Percentiles rank a stretch among this genome's conserved stretches.
phyloP scores from a whole-genome alignment of 495 filamentous ascomycete genomes.

The Penicillium arizonense region DNA sequence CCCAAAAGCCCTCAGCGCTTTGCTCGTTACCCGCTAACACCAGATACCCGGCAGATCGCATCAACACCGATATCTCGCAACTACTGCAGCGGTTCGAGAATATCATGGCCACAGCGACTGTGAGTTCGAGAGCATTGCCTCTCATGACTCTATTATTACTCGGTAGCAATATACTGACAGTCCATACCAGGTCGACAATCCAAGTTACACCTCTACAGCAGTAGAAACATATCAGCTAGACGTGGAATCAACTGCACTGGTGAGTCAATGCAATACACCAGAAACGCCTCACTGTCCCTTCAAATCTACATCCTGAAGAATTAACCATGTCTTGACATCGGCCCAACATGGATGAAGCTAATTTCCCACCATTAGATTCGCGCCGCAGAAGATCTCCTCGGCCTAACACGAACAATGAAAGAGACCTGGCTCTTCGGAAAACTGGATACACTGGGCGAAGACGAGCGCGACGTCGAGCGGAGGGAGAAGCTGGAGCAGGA shows the following conservation, averaged over 20 bases:
- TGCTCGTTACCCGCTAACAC: slow-evolving; percentile 9
- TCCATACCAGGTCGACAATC: slow-evolving; percentile 32
- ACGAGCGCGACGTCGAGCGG: slow-evolving; percentile 39
- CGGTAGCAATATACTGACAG: background rate
- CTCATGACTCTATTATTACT: background rate
- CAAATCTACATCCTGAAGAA: background rate
- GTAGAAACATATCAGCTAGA: slow-evolving; percentile 61
- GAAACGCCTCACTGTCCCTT: background rate
- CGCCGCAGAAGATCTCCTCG: slow-evolving; percentile 63
- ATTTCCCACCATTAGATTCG: slow-evolving; percentile 46
- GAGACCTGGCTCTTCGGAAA: slow-evolving; percentile 75
- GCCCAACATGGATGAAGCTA: background rate
- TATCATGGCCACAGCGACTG: slow-evolving; percentile 56
- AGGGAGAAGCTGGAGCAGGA: slow-evolving; percentile 51
- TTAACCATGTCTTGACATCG: background rate
- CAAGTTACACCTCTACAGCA: slow-evolving; percentile 47
- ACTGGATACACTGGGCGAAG: slow-evolving; percentile 59
- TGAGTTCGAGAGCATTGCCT: slow-evolving; percentile 23
- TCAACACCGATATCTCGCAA: slow-evolving; percentile 52
- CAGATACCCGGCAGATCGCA: slow-evolving; percentile 40
- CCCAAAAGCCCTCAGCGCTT: no score
- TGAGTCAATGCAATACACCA: slow-evolving; percentile 23
- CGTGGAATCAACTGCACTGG: slow-evolving; percentile 62
- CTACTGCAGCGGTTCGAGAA: slow-evolving; percentile 62
- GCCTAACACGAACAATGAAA: slow-evolving; percentile 62